Percentiles rank a stretch among this genome's conserved stretches.
phyloP scores from a whole-genome alignment of 2,329 filamentous ascomycete genomes.

The Penicillium olsonii region DNA sequence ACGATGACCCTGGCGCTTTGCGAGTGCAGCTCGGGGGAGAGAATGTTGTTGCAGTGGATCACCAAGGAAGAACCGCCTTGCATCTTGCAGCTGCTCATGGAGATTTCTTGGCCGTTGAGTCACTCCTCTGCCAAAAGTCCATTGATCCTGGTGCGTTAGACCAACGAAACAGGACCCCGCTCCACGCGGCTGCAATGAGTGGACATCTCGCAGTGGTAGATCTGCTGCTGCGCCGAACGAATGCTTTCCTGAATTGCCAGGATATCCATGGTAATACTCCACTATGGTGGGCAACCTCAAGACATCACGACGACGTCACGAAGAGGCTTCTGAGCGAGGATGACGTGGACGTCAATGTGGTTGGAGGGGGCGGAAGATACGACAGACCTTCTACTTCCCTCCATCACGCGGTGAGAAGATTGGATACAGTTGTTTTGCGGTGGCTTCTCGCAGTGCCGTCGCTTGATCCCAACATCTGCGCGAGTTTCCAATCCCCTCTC shows the following conservation, averaged over 20 bases:
- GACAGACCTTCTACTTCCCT: slow-evolving; percentile 4
- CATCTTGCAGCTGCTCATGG: too few species aligned
- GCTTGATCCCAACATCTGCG: background rate
- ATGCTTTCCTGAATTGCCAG: background rate
- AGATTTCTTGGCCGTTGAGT: too few species aligned
- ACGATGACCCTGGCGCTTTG: too few species aligned
- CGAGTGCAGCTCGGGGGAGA: too few species aligned
- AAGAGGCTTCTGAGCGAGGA: slow-evolving; percentile 3
- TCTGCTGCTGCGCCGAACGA: background rate
- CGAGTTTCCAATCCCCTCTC: background rate
- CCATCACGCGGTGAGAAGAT: slow-evolving; percentile 1
- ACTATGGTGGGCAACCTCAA: slow-evolving; percentile 7
- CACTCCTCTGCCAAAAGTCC: too few species aligned
- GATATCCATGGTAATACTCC: slow-evolving; percentile 11
- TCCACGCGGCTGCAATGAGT: too few species aligned
- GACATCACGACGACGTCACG: slow-evolving; percentile 1
- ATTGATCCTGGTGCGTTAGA: too few species aligned
- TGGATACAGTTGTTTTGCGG: slow-evolving; percentile 1
- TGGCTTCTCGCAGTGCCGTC: background rate
- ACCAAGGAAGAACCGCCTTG: too few species aligned
- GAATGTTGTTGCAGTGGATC: too few species aligned
- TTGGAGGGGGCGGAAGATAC: background rate
- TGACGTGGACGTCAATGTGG: slow-evolving; percentile 8
- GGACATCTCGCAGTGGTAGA: too few species aligned
- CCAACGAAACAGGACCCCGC: too few species aligned